phyloP scores from a whole-genome alignment of 108 stramenopile species.

The Bacterosira constricta region DNA sequence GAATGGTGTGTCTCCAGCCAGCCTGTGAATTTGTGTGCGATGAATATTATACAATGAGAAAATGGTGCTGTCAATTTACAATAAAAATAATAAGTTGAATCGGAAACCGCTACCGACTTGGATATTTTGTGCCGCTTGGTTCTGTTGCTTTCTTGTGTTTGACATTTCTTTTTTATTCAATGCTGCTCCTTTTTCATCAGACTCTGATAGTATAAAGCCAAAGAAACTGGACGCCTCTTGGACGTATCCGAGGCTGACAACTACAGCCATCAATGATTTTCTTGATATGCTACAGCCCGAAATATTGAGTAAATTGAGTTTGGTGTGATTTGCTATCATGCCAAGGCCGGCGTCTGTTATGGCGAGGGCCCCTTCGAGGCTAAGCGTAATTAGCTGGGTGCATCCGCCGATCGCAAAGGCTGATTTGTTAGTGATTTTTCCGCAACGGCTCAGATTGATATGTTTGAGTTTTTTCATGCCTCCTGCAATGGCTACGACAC shows the following conservation, averaged over 20 bases:
- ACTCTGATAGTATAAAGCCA: not conserved
- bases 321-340: not conserved
- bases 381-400: not conserved
- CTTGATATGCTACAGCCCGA: constrained; percentile 7
- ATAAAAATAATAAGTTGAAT: no score
- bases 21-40: no score
- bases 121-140: not conserved
- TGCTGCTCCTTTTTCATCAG: not conserved
- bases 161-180: not conserved
- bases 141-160: not conserved
- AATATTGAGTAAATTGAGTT: constrained; percentile 13
- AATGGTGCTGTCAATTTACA: no score
- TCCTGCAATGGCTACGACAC: not conserved
- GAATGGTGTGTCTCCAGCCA: no score
- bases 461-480: not conserved
- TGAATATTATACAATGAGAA: no score
- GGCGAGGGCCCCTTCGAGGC: not conserved
- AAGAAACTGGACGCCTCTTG: not conserved
- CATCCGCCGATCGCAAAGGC: not conserved
- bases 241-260: not conserved
- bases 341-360: constrained; percentile 14
- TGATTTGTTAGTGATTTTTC: constrained; percentile 1
- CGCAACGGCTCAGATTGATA: constrained; percentile 9
- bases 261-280: constrained; percentile 1
- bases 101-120: constrained; percentile 7